Evolutionary conservation across 352 stramenopile species (phyloP).

Genomic region (Pythium volutum): DNA sequence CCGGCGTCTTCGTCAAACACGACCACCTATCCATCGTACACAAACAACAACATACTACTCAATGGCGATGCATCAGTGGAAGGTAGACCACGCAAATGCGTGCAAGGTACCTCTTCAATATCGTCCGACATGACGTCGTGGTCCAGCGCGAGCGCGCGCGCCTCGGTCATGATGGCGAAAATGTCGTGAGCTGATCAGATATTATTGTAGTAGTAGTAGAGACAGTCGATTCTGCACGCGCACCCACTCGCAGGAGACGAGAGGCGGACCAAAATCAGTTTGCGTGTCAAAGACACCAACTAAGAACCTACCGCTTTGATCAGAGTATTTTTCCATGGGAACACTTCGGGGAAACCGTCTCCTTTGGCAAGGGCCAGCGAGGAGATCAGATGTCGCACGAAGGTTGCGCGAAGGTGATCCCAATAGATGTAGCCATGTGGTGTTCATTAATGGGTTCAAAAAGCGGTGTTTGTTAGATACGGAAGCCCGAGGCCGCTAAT

Average conservation of each 20-base stretch:
- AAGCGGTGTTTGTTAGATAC: constrained; percentile 31
- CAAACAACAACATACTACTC: not conserved
- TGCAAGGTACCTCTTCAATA: not conserved
- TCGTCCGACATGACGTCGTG: not conserved
- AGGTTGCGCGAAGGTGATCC: constrained; percentile 9
- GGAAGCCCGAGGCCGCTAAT: constrained; percentile 66
- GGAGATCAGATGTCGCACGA: constrained; percentile 10
- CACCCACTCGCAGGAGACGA: no score
- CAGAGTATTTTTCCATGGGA: not conserved
- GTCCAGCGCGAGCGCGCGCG: not conserved
- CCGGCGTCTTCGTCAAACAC: constrained; percentile 20
- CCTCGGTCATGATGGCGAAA: constrained; percentile 1
- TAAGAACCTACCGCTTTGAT: no score
- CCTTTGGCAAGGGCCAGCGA: not conserved
- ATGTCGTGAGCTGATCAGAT: not conserved
- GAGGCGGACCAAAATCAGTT: not conserved
- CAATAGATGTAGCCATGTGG: constrained; percentile 12
- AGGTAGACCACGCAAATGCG: no score
- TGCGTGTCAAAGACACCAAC: constrained; percentile 6
- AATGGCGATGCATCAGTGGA: not conserved
- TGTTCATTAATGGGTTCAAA: not conserved
- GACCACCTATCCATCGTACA: constrained; percentile 1
- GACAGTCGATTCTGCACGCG: no score
- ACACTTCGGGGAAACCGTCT: not conserved
- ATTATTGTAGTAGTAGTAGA: no score